Evolutionary conservation across 2,329 filamentous ascomycete species (phyloP), one percentile per base, ranked within the genome.

Genomic region (Clonostachys sp.): DNA sequence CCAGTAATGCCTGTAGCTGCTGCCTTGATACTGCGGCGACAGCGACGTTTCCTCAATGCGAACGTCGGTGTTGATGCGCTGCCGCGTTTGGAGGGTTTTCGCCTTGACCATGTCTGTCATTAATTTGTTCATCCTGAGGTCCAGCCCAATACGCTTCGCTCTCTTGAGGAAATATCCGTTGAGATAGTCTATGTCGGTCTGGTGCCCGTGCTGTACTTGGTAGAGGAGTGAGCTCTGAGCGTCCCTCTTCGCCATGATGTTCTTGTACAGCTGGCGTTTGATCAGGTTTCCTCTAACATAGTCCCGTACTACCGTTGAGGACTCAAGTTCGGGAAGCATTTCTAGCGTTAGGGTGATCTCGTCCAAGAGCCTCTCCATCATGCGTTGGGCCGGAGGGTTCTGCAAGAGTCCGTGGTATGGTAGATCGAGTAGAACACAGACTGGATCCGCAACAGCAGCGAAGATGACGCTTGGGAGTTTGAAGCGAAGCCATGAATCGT

Each of bases 111-210:
- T 67, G 46, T 84, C 73, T 63, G 86, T 71, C 40, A 95, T 71
- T 73, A 88, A 78, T 56, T 84, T 83, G 61, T 95, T 94, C 51
- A 85, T 73, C 12, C 82, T 80, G 57, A 84, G 84, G 45, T 80
- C 72, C n/a, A 96, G 72, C 2, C 89, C 88, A 50, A 91, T 58
- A 61, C 88, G 80, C 56, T 80, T 76, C 1, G 87, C 94, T 39
- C 86, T 78, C 45, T 73, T 76, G 34, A 95, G 75, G 50, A 99
- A 86, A 68, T 92, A 99, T 1, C 91, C 92, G 62, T 95, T 96
- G 55, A 92, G 79, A 58, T 86, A 95, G 42, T 91, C 81, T 39
- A 96, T 80, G 57, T 96, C 90, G 0, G 89, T 90, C 49, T 74
- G 67, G 51, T 70, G 68, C 2, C 87, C 86, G 2, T 67, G 63